Conservation (phyloP, 139 green algal species). For the Spirogloea muscicola region DNA sequence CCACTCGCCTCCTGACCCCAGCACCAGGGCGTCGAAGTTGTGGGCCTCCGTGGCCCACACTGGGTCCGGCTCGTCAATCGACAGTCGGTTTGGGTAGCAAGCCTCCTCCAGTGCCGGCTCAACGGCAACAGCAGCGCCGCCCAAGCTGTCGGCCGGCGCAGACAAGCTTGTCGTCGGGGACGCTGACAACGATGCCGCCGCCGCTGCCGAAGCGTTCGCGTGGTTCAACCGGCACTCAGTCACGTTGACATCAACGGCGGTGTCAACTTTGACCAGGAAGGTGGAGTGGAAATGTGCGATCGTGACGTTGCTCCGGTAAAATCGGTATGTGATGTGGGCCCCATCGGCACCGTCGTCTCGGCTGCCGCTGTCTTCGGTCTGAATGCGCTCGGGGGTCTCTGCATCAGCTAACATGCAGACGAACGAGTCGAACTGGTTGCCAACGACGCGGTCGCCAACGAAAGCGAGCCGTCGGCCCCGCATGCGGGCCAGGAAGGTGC, state of each 20-base stretch:
- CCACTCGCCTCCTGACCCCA: conserved; percentile 6
- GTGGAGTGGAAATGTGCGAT: conserved; percentile 2
- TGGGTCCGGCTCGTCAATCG: conserved; percentile 13
- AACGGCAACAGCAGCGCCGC: too few relatives aligned
- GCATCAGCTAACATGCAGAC: conserved; percentile 27
- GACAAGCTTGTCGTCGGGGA: too few relatives aligned
- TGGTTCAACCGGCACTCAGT: conserved; percentile 21
- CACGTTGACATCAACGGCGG: background rate
- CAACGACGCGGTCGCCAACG: conserved; percentile 12
- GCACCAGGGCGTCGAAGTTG: conserved; percentile 11
- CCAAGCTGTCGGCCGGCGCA: too few relatives aligned
- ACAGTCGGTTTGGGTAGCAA: conserved; percentile 24
- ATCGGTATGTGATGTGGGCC: background rate
- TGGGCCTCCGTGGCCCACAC: conserved; percentile 13
- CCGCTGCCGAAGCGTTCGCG: too few relatives aligned
- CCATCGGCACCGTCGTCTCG: background rate
- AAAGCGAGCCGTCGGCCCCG: conserved; percentile 1
- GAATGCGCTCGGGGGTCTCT: conserved; percentile 5
- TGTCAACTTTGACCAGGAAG: background rate
- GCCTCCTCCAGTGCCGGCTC: background rate
- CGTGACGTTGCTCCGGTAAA: conserved; percentile 7
- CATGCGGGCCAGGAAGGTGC: conserved; percentile 12
- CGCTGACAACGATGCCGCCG: too few relatives aligned
- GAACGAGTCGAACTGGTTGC: conserved; percentile 31
- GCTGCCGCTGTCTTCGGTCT: background rate